Evolutionary conservation across 2,329 filamentous ascomycete genomes (phyloP).

Genomic region (Penicillium olsonii): DNA sequence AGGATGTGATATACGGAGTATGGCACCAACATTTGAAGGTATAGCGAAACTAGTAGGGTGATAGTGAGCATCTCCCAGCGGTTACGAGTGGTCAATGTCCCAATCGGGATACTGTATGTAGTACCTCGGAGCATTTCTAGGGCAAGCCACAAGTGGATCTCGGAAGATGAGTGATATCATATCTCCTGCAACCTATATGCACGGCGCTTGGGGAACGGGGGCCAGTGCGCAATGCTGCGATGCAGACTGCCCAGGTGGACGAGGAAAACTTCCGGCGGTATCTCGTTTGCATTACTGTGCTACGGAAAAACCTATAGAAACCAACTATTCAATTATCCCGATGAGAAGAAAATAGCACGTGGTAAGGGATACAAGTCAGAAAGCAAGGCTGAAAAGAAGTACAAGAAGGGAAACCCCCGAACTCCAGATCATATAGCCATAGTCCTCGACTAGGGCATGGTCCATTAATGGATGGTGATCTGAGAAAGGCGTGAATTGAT

Average conservation of each 20-base stretch:
- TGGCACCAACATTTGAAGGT: no score
- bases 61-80: no score
- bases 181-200: neutral
- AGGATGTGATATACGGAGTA: no score
- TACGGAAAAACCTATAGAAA: neutral
- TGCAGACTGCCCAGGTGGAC: no score
- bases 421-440: slow-evolving; percentile 8
- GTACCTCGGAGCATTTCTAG: no score
- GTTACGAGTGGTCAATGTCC: no score
- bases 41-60: no score
- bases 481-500: slow-evolving; percentile 15
- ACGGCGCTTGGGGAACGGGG: neutral
- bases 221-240: neutral
- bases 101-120: no score
- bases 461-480: slow-evolving; percentile 1
- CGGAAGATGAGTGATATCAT: neutral
- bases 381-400: slow-evolving; percentile 10
- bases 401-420: slow-evolving; percentile 7
- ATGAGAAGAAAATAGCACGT: slow-evolving; percentile 5
- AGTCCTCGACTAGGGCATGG: neutral
- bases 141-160: no score
- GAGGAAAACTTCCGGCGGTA: neutral
- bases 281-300: neutral
- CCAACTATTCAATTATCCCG: slow-evolving; percentile 6
- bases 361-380: slow-evolving; percentile 8